These are phyloP conservation scores for Alternaria brassicicola DNA, from an alignment of 2,329 filamentous ascomycete genomes.

Conservation along the genomic window DNA sequence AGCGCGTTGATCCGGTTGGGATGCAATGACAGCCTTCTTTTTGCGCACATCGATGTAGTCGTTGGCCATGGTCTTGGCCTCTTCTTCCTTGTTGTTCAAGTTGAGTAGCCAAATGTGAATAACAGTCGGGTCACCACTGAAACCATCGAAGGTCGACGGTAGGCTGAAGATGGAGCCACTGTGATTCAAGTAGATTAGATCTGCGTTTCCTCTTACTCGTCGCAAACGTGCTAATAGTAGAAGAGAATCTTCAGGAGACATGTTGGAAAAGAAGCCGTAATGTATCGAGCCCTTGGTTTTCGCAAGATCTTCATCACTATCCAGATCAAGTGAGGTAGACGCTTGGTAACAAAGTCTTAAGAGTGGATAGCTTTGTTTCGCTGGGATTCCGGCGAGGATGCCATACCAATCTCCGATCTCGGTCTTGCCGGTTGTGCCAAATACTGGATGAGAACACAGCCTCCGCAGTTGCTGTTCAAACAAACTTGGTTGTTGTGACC, in stretches of 20 bases:
- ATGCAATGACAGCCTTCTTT: slow-evolving; percentile 25
- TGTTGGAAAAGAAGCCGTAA: slow-evolving; percentile 7
- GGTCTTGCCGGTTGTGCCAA: background rate
- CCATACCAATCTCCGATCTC: background rate
- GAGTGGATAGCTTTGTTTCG: slow-evolving; percentile 23
- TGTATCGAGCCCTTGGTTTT: slow-evolving; percentile 7
- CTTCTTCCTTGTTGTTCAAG: slow-evolving; percentile 9
- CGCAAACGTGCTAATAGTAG: slow-evolving; percentile 30
- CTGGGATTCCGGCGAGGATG: slow-evolving; percentile 13
- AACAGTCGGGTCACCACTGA: slow-evolving; percentile 23
- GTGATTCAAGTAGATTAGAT: slow-evolving; percentile 13
- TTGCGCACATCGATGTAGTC: slow-evolving; percentile 25
- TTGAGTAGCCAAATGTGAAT: slow-evolving; percentile 21
- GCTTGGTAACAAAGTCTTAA: slow-evolving; percentile 25
- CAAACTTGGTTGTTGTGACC: slow-evolving; percentile 28
- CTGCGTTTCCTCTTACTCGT: slow-evolving; percentile 20
- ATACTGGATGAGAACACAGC: slow-evolving; percentile 8
- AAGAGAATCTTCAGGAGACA: slow-evolving; percentile 25
- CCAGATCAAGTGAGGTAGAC: slow-evolving; percentile 21
- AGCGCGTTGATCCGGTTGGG: slow-evolving; percentile 39
- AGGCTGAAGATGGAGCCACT: slow-evolving; percentile 11
- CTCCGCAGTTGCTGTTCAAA: slow-evolving; percentile 25
- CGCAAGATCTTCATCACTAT: slow-evolving; percentile 23
- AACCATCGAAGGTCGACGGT: background rate
- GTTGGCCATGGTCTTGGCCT: slow-evolving; percentile 18